Evolutionary conservation across 2,329 filamentous ascomycete species (phyloP).

Genomic region (Aspergillus thermomutatus): DNA sequence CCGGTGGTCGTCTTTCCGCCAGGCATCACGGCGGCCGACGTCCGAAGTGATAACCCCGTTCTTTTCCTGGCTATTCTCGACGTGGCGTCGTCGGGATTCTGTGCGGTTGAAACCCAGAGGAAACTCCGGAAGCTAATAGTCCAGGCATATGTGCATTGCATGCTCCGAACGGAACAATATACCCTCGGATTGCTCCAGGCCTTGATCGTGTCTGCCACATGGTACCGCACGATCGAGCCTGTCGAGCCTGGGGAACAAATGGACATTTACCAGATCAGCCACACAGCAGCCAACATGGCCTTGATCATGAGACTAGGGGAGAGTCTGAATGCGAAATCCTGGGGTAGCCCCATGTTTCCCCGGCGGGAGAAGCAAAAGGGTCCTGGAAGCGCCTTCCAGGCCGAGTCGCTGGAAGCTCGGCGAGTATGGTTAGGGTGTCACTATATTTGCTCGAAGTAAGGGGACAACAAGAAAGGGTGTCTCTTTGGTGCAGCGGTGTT

Average conservation of each 20-base stretch:
- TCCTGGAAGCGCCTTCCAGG: neutral
- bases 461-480: neutral
- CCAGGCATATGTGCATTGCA: neutral
- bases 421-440: neutral
- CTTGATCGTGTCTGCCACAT: neutral
- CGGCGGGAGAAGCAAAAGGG: neutral
- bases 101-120: neutral
- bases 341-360: no score
- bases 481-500: neutral
- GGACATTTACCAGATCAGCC: slow-evolving; percentile 5
- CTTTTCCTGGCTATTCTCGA: neutral
- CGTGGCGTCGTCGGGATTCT: neutral
- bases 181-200: neutral
- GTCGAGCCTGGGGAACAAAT: slow-evolving; percentile 4
- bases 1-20: neutral
- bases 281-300: slow-evolving; percentile 5
- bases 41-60: neutral
- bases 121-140: neutral
- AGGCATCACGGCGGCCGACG: neutral
- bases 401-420: neutral
- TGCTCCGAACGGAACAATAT: neutral
- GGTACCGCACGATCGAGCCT: slow-evolving; percentile 6
- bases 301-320: slow-evolving; percentile 5
- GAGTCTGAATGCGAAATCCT: neutral
- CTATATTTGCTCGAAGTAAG: slow-evolving; percentile 1